A percentile compares a stretch with the other conserved stretches of the same genome.
Conservation (phyloP, 495 filamentous ascomycete species). For the Saxophila tyrrhenica region DNA sequence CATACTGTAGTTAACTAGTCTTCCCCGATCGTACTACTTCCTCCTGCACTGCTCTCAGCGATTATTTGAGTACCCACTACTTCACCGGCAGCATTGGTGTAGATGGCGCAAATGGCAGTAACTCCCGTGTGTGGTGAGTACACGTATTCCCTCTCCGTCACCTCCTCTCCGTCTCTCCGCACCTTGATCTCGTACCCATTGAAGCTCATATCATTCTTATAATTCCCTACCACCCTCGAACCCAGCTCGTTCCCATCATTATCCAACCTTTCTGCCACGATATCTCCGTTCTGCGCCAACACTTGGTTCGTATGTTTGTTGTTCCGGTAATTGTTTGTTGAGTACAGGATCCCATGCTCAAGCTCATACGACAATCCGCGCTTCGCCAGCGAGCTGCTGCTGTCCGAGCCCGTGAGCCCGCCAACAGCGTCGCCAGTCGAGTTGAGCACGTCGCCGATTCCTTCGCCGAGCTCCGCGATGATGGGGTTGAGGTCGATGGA, state of each 20-base stretch:
- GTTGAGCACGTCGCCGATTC: constrained; percentile 38
- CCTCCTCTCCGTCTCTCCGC: constrained; percentile 30
- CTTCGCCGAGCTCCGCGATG: constrained; percentile 40
- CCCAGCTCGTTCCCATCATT: constrained; percentile 38
- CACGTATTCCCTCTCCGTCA: constrained; percentile 37
- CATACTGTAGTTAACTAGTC: not conserved
- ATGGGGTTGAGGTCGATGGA: constrained; percentile 49
- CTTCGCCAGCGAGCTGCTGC: constrained; percentile 14
- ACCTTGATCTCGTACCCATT: constrained; percentile 41
- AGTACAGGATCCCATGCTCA: constrained; percentile 42
- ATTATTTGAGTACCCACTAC: constrained; percentile 41
- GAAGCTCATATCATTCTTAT: constrained; percentile 40
- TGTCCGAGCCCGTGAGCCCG: not conserved
- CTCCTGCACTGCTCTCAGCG: constrained; percentile 40
- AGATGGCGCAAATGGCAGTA: constrained; percentile 37
- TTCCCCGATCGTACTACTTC: constrained; percentile 34
- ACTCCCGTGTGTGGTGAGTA: constrained; percentile 43
- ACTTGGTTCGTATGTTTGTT: constrained; percentile 45
- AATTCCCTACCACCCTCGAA: constrained; percentile 35
- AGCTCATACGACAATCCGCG: constrained; percentile 30
- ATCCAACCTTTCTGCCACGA: constrained; percentile 42
- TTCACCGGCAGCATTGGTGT: constrained; percentile 33
- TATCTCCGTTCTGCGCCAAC: constrained; percentile 42
- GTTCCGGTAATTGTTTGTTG: constrained; percentile 44
- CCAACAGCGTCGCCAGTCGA: constrained; percentile 30